Evolutionary conservation across 108 stramenopile genomes (phyloP), one percentile per base, ranked within the genome.

Genomic region (Cyclotella baltica): DNA sequence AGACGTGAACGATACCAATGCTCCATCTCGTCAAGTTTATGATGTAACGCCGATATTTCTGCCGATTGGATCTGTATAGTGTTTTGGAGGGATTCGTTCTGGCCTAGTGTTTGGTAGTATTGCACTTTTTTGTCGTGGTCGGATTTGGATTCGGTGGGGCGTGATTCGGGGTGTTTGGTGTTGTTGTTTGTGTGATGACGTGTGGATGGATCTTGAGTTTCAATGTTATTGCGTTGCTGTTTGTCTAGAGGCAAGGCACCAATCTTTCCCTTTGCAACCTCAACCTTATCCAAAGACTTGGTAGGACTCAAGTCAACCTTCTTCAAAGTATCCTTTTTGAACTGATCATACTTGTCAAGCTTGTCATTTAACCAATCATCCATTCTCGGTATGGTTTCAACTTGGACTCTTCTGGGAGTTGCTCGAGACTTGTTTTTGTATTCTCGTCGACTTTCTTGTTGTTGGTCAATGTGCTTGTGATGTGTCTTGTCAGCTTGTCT

Each of bases 261-360:
- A 23, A 27, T 43, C 38, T 64, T 27, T 2, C 27, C 25, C 3
- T 64, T 29, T 27, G 31, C 15, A 0, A 36, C 3, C 19, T 30
- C 58, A 43, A 31, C 4, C 40, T 64, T 18, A 6, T 40, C 22
- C 1, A 18, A 5, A 8, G 40, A 6, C 43, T 64, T 61, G 3
- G 59, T 23, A 31, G 62, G 63, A 23, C 20, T 43, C 63, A 43
- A 43, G 20, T 64, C 38, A 2, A 43, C 23, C 40, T 64, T 38
- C 27, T 62, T 62, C 19, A 36, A 30, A 18, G 10, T 10, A 13
- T 25, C 38, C n/a, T 4, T 64, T 25, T 43, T 64, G 25, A 64
- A 64, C 22, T 38, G 8, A 13, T 64, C 63, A 40, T 64, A 64
- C 63, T 64, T 64, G 63, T 64, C 63, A 16, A 64, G 15, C 59